Conservation (phyloP, 2,329 filamentous ascomycete species). For the Gnomoniopsis sp. region DNA sequence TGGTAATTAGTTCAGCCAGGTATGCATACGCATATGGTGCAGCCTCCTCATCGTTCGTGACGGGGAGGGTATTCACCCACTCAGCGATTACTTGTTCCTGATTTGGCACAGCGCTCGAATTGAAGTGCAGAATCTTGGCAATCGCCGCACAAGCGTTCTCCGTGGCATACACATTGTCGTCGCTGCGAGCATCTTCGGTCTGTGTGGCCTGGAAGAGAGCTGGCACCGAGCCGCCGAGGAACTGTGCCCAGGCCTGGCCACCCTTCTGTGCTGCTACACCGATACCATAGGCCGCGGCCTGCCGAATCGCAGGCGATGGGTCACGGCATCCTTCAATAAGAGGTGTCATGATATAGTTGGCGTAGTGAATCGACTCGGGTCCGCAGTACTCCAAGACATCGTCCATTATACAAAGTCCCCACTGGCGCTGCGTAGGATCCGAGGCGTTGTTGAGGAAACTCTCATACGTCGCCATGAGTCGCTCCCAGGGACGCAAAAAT, state of each 20-base stretch:
- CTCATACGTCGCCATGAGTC: slow-evolving; percentile 80
- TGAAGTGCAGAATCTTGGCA: slow-evolving; percentile 94
- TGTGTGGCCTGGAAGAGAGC: slow-evolving; percentile 82
- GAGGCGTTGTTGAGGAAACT: slow-evolving; percentile 72
- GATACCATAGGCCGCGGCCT: slow-evolving; percentile 93
- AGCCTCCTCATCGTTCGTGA: slow-evolving; percentile 94
- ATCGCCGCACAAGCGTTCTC: slow-evolving; percentile 97
- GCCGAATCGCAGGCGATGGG: slow-evolving; percentile 82
- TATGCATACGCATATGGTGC: slow-evolving; percentile 95
- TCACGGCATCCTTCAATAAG: slow-evolving; percentile 85
- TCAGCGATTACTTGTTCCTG: slow-evolving; percentile 72
- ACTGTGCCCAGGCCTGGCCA: slow-evolving; percentile 81
- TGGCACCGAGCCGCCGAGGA: slow-evolving; percentile 75
- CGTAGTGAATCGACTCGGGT: slow-evolving; percentile 80
- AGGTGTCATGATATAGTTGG: slow-evolving; percentile 80
- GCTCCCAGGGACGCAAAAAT: slow-evolving; percentile 87
- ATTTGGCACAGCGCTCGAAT: slow-evolving; percentile 71
- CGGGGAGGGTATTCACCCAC: slow-evolving; percentile 88
- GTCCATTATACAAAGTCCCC: slow-evolving; percentile 98
- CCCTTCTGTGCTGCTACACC: slow-evolving; percentile 94
- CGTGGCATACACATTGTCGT: slow-evolving; percentile 94
- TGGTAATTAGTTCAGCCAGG: slow-evolving; percentile 84
- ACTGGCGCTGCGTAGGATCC: slow-evolving; percentile 91
- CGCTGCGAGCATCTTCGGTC: slow-evolving; percentile 75
- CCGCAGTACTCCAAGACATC: slow-evolving; percentile 98